Base-by-base conservation (phyloP, 2,329 filamentous ascomycete genomes). In the Alternaria viburni region DNA sequence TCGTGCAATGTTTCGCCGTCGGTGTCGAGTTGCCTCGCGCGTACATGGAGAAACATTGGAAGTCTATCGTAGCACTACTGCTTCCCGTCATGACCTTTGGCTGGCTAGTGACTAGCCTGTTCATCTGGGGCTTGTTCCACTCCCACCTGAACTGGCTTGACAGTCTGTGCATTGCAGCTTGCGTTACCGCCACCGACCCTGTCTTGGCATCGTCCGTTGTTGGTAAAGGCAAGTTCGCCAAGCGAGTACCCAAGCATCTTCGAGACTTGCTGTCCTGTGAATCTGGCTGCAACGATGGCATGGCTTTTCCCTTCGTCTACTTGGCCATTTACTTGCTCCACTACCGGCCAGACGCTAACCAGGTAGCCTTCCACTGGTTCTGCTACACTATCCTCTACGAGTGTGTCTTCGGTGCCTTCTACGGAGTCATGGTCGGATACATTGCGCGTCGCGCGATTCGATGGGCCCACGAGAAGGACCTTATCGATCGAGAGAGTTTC, bases 11-110 rank as follows among this genome's bases (percentile, higher is more conserved):
- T 82, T 97, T 97, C 79, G 93, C 93, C 76, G 90, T 97, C 55
- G 93, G 93, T 56, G 93, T 97, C 82, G 93, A 97, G 82, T 83
- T 97, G 85, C 93, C 93, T 28, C 93, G 92, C 79, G 91, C 90
- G 68, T 99, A 99, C 83, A 99, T 99, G 96, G 96, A 98, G 78
- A 91, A 89, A 73, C 96, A 99, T 81, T 99, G 96, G 96, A 91
- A 88, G 75, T 98, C 95, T 1, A 96, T 99, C 66, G 84, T 91
- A 13, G 88, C 97, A 74, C 85, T 99, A 63, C 87, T 99, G 49
- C 84, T 99, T 6, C 96, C 96, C 3, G 94, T 99, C 82, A 99
- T 99, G 96, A 96, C 93, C 1, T 96, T 91, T 77, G 96, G 96
- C 71, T 99, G 93, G 93, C 86, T 97, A 55, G 85, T 97, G 23